A percentile compares a stretch with the other conserved stretches of the same genome.
These are phyloP conservation scores for Fraxinus cuspidata DNA, from an alignment of 257 asterid genomes.

Conservation along the genomic window DNA sequence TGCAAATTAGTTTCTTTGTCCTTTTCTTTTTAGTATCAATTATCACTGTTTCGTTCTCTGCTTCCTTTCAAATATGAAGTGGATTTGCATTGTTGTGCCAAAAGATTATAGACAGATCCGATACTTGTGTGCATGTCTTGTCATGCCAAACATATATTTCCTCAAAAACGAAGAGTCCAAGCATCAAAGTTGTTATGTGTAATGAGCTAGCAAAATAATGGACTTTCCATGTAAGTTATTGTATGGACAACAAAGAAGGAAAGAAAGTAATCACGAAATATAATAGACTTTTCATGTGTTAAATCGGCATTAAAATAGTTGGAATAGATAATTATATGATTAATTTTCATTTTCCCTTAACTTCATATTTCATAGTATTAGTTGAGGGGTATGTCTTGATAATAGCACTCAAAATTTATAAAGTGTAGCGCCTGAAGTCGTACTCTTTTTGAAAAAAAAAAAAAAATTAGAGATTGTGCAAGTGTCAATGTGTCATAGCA, in stretches of 20 bases:
- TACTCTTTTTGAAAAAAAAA: not conserved
- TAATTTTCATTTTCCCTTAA: not conserved
- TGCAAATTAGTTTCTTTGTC: not conserved
- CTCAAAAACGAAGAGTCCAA: not conserved
- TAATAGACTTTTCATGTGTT: not conserved
- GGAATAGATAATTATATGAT: not conserved
- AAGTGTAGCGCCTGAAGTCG: not conserved
- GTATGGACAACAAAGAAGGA: not conserved
- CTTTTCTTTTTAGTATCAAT: not conserved
- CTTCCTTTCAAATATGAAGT: not conserved
- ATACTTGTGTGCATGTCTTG: not conserved
- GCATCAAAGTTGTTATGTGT: not conserved
- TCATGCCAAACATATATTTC: not conserved
- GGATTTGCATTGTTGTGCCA: not conserved
- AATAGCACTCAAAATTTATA: not conserved
- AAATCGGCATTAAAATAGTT: not conserved
- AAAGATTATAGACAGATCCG: not conserved
- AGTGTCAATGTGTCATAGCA: not conserved
- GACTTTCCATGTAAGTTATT: not conserved
- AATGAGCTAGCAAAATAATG: not conserved
- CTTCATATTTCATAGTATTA: not conserved
- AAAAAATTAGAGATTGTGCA: not conserved
- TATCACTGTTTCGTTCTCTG: not conserved
- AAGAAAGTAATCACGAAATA: not conserved
- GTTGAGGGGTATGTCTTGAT: not conserved